These are phyloP conservation scores for Cladosporium sp. DNA, from an alignment of 2,329 filamentous ascomycete genomes.

Conservation along the genomic window DNA sequence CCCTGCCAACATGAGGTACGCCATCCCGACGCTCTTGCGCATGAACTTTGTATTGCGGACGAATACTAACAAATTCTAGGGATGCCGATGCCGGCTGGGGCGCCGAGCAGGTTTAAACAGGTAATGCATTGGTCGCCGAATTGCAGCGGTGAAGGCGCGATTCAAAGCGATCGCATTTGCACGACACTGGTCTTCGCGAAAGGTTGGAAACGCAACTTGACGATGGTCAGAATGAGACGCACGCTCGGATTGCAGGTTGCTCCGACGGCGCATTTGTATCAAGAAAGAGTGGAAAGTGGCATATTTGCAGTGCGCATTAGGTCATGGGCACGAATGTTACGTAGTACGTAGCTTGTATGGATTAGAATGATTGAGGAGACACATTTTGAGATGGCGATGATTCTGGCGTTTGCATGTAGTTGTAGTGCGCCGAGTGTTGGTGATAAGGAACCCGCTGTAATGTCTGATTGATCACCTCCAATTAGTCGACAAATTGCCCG, in stretches of 20 bases:
- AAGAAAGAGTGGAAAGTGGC: background rate
- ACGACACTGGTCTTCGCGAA: no score
- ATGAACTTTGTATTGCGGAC: background rate
- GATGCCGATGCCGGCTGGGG: conserved; percentile 52
- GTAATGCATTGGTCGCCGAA: background rate
- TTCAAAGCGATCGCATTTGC: background rate
- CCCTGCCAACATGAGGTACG: conserved; percentile 49
- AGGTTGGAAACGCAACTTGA: no score
- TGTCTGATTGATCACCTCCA: no score
- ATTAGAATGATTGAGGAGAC: background rate
- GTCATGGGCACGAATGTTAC: background rate
- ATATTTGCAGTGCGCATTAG: background rate
- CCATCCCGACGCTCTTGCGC: no score
- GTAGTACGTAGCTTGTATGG: conserved; percentile 6
- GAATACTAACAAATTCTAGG: conserved; percentile 25
- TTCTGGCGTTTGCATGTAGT: no score
- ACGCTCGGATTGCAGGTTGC: no score
- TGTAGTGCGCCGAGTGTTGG: no score
- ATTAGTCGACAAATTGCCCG: no score
- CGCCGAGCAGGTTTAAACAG: conserved; percentile 47
- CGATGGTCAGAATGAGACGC: no score
- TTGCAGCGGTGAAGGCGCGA: conserved; percentile 9
- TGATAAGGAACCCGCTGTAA: no score
- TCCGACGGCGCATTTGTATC: background rate
- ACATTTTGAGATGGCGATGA: no score